A percentile compares a stretch with the other conserved stretches of the same genome.
Evolutionary conservation across 441 rosid genomes (phyloP).

Genomic region (Gossypium davidsonii): DNA sequence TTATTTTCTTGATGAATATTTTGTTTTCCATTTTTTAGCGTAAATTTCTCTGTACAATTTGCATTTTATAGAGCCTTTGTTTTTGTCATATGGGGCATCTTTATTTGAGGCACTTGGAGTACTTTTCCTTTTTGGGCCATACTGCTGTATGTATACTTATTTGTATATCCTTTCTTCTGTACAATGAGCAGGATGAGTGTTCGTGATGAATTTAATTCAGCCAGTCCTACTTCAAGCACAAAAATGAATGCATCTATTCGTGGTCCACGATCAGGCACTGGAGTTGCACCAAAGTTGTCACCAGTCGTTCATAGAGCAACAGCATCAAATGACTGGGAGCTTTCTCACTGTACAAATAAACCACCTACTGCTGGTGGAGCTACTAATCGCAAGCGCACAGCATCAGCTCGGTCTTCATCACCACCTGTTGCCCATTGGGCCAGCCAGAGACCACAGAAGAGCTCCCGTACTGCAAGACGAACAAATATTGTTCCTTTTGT

Average conservation of each 20-base stretch:
- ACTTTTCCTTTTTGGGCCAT: background rate
- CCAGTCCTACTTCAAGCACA: slow-evolving; percentile 71
- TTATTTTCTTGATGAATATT: slow-evolving; percentile 15
- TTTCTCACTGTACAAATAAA: slow-evolving; percentile 72
- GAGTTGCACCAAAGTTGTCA: slow-evolving; percentile 63
- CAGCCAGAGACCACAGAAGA: slow-evolving; percentile 89
- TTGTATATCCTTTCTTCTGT: slow-evolving; percentile 16
- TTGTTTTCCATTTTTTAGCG: background rate
- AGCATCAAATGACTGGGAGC: slow-evolving; percentile 79
- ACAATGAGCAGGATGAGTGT: slow-evolving; percentile 52
- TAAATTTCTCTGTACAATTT: background rate
- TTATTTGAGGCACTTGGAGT: background rate
- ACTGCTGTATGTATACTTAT: background rate
- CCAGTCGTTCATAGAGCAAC: slow-evolving; percentile 68
- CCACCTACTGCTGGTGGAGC: slow-evolving; percentile 63
- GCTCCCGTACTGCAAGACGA: slow-evolving; percentile 87
- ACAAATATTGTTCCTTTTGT: slow-evolving; percentile 69
- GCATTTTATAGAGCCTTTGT: background rate
- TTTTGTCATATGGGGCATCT: background rate
- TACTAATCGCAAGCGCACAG: slow-evolving; percentile 71
- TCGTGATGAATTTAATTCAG: slow-evolving; percentile 74
- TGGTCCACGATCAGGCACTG: slow-evolving; percentile 79
- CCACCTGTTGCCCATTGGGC: slow-evolving; percentile 93
- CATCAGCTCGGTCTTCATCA: slow-evolving; percentile 72
- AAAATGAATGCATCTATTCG: slow-evolving; percentile 67